phyloP scores from a whole-genome alignment of 768 basidiomycete species.

The Hypholoma fasciculare region DNA sequence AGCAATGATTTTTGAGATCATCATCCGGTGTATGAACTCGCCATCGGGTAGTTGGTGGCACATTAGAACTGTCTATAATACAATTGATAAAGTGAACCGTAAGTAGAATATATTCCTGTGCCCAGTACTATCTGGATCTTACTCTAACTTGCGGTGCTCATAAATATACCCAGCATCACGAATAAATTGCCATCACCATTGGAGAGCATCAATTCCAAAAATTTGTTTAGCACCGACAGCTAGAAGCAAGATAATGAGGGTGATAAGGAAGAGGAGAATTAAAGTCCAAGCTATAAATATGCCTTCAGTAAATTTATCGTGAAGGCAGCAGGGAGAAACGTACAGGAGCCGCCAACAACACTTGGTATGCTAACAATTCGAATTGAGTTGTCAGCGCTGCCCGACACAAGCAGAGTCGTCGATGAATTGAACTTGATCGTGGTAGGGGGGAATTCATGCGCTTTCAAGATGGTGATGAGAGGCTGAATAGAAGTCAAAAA shows the following conservation, averaged over 20 bases:
- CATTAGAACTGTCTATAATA: neutral
- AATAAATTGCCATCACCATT: neutral
- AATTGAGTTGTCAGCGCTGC: conserved; percentile 88
- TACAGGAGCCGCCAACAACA: conserved; percentile 30
- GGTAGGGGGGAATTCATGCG: conserved; percentile 94
- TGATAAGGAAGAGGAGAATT: conserved; percentile 3
- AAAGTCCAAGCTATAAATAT: conserved; percentile 1
- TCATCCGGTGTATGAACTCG: neutral
- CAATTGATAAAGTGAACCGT: conserved; percentile 3
- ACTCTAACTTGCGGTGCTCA: neutral
- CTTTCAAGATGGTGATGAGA: conserved; percentile 81
- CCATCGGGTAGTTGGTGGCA: neutral
- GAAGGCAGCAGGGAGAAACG: neutral
- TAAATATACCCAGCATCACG: neutral
- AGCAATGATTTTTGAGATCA: too few species aligned
- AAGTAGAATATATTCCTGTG: neutral
- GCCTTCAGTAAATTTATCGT: neutral
- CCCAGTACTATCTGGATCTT: neutral
- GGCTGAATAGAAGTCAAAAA: conserved; percentile 51
- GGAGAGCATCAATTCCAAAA: neutral
- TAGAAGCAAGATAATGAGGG: conserved; percentile 2
- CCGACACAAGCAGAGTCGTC: conserved; percentile 79
- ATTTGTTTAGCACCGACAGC: conserved; percentile 3
- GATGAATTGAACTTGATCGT: conserved; percentile 86
- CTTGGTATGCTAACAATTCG: conserved; percentile 55